phyloP scores from a whole-genome alignment of 1,284 basidiomycete genomes.

The Sutorius eximius region DNA sequence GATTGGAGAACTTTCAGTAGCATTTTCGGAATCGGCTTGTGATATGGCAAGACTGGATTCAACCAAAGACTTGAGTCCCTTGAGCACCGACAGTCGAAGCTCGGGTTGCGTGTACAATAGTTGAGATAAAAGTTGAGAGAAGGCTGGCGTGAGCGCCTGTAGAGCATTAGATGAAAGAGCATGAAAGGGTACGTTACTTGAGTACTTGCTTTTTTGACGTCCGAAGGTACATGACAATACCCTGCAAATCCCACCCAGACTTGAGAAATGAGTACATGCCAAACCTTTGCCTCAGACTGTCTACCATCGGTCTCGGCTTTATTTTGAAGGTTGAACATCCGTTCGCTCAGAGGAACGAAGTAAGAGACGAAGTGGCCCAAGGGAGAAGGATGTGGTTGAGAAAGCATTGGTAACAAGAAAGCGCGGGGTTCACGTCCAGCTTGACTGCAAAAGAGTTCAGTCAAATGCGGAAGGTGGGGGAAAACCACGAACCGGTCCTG shows the following conservation, averaged over 20 bases:
- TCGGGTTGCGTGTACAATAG: conserved; percentile 87
- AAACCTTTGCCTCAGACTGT: conserved; percentile 88
- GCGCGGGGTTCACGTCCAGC: conserved; percentile 74
- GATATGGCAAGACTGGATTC: conserved; percentile 63
- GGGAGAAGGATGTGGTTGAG: conserved; percentile 78
- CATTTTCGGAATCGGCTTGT: conserved; percentile 35
- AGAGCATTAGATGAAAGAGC: conserved; percentile 5
- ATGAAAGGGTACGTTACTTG: not conserved
- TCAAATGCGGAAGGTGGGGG: not conserved
- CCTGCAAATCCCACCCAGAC: conserved; percentile 90
- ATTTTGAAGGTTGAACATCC: conserved; percentile 86
- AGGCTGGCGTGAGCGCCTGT: conserved; percentile 70
- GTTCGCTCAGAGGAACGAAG: conserved; percentile 93
- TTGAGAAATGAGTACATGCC: conserved; percentile 90
- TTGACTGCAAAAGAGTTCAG: conserved; percentile 43
- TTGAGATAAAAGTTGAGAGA: conserved; percentile 88
- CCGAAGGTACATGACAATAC: conserved; percentile 71
- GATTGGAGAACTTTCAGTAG: conserved; percentile 39
- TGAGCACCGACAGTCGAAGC: conserved; percentile 81
- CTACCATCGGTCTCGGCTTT: conserved; percentile 71
- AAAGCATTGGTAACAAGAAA: conserved; percentile 88
- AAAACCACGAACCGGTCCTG: conserved; percentile 60
- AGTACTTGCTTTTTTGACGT: conserved; percentile 43
- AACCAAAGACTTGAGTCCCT: conserved; percentile 78
- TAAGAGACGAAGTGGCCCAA: conserved; percentile 85